Evolutionary conservation across 495 filamentous ascomycete genomes (phyloP).

Genomic region (Xylaria nigripes): DNA sequence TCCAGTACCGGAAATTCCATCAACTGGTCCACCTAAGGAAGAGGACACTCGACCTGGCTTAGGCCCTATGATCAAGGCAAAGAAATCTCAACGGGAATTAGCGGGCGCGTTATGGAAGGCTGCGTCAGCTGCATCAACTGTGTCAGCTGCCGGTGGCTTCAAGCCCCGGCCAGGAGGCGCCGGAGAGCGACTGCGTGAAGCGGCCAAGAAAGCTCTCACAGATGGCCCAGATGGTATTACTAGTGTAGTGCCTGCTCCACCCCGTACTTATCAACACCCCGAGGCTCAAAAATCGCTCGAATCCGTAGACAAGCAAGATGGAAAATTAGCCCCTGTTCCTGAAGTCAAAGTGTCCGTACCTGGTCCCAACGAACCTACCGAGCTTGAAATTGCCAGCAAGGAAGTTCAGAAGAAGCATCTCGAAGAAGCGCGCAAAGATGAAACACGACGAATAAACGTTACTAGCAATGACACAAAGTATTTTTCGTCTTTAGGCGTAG

Average conservation of each 20-base stretch:
- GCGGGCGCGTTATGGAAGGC: constrained; percentile 77
- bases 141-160: constrained; percentile 66
- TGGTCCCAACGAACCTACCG: constrained; percentile 27
- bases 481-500: constrained; percentile 66
- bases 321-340: constrained; percentile 33
- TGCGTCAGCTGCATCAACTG: constrained; percentile 56
- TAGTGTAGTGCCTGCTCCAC: constrained; percentile 73
- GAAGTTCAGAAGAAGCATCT: constrained; percentile 31
- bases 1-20: constrained; percentile 14
- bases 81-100: constrained; percentile 61
- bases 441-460: constrained; percentile 49
- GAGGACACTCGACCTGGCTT: constrained; percentile 66
- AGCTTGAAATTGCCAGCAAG: constrained; percentile 34
- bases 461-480: constrained; percentile 72
- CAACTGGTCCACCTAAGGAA: constrained; percentile 27
- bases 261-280: constrained; percentile 25
- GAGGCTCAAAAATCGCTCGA: constrained; percentile 16
- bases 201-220: constrained; percentile 39
- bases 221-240: constrained; percentile 81
- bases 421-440: constrained; percentile 29
- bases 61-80: constrained; percentile 77
- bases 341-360: constrained; percentile 44
- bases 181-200: constrained; percentile 58
- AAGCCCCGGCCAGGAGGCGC: constrained; percentile 78
- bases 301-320: constrained; percentile 27